Base-by-base conservation (phyloP, 164 flowering plant species). In the Stephania cephalantha region DNA sequence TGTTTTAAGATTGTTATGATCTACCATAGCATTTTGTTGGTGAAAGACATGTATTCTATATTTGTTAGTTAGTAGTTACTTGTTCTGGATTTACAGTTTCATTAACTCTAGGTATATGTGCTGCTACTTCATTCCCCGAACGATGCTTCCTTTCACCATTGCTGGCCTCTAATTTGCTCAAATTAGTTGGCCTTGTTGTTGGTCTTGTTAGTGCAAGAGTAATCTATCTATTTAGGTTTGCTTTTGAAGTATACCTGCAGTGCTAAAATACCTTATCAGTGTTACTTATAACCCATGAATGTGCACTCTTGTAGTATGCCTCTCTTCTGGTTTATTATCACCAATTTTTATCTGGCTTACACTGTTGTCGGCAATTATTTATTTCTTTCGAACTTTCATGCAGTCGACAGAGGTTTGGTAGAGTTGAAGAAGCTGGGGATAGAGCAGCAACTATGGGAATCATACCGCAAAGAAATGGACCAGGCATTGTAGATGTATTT, bases 381-480 rank as follows among this genome's bases (percentile, higher is more conserved):
- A 61, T 15, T 61, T n/a, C n/a, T 61, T 58, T 61, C n/a, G 48
- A 45, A 22, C 53, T 42, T 73, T 44, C 25, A 25, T 46, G 70
- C 88, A 95, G 98, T 90, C 79, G 95, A 91, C 70, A 85, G 95
- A 76, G 97, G 97, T 46, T 70, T 95, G 75, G 58, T 80, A 73
- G 98, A 95, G 85, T 86, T 95, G 80, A 85, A 91, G 82, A 92
- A 93, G 81, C 82, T 95, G 73, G 94, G 96, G 69, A 90, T 95
- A 73, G 99, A 95, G 74, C 94, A 87, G 74, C 96, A 88, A 79
- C 87, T 93, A 12, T 95, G 98, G 98, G 97, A 95, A 86, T 92
- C 94, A 73, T 93, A 97, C 18, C 90, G 99, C 31, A 93, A 81
- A 80, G 97, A 93, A 79, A 87, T 85, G 46, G 97, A 90, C 73